Percentiles rank a stretch among this genome's conserved stretches.
These are phyloP conservation scores for Cercospora sp. DNA, from an alignment of 2,329 filamentous ascomycete genomes.

Conservation along the genomic window DNA sequence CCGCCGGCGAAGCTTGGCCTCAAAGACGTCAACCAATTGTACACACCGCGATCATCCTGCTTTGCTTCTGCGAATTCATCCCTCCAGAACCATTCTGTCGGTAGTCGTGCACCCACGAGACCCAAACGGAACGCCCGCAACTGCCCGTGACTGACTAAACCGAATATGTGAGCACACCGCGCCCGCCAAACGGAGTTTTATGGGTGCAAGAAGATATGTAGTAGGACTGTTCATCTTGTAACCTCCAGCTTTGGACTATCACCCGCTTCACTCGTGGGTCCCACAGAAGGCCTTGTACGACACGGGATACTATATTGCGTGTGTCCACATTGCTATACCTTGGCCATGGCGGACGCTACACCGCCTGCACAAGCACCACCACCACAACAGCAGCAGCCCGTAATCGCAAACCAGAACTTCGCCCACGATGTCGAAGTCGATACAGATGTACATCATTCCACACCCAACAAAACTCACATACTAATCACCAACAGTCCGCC, in stretches of 20 bases:
- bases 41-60: neutral
- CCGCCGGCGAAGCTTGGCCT: neutral
- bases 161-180: neutral
- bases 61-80: neutral
- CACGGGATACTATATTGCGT: neutral
- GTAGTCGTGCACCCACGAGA: neutral
- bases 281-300: neutral
- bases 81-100: constrained; percentile 7
- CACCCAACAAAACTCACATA: neutral
- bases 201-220: neutral
- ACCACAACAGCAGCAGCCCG: neutral
- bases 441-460: constrained; percentile 6
- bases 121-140: neutral
- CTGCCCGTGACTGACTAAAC: neutral
- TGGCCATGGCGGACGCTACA: neutral
- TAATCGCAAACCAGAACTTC: constrained; percentile 4
- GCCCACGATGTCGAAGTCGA: constrained; percentile 11
- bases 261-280: neutral
- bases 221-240: neutral
- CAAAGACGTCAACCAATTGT: constrained; percentile 5
- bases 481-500: constrained; percentile 1
- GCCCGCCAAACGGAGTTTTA: neutral
- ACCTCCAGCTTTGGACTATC: neutral
- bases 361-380: neutral
- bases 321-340: neutral